These are phyloP conservation scores for Pseudognaphalium luteoalbum DNA, from an alignment of 129 eudicot genomes.

Conservation along the genomic window DNA sequence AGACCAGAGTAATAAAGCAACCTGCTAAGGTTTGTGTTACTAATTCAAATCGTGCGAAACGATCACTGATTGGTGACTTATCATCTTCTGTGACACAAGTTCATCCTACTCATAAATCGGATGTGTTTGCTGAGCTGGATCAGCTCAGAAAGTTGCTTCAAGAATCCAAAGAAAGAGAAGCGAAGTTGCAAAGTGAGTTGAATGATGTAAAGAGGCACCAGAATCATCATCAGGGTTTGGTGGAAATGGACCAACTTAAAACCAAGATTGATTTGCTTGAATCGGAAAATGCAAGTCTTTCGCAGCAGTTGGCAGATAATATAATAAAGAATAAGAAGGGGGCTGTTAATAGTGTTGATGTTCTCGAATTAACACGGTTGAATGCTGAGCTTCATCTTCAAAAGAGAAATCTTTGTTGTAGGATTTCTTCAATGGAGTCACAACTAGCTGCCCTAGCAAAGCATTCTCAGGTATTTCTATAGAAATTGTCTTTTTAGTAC, in stretches of 20 bases:
- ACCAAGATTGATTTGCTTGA: slow-evolving; percentile 50
- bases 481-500: too few relatives aligned
- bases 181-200: slow-evolving; percentile 64
- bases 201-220: slow-evolving; percentile 44
- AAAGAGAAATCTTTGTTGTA: slow-evolving; percentile 72
- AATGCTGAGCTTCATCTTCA: slow-evolving; percentile 95
- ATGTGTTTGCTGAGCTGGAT: slow-evolving; percentile 74
- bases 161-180: slow-evolving; percentile 83
- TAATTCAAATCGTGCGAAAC: slow-evolving; percentile 39
- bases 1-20: slow-evolving; percentile 45
- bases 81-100: slow-evolving; percentile 66
- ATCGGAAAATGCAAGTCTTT: slow-evolving; percentile 51
- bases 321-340: slow-evolving; percentile 26
- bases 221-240: slow-evolving; percentile 26
- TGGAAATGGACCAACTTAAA: slow-evolving; percentile 56
- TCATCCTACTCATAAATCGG: slow-evolving; percentile 55
- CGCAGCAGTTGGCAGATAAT: slow-evolving; percentile 50
- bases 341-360: slow-evolving; percentile 63
- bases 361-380: slow-evolving; percentile 70
- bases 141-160: slow-evolving; percentile 75
- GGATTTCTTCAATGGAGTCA: slow-evolving; percentile 74
- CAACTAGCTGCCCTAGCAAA: slow-evolving; percentile 51
- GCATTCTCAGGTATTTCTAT: slow-evolving; percentile 52
- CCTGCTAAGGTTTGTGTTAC: slow-evolving; percentile 28
- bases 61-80: slow-evolving; percentile 66